Percentiles rank a stretch among this genome's conserved stretches.
phyloP scores from a whole-genome alignment of 805 yeast species.

The Candida ipomoeae region DNA sequence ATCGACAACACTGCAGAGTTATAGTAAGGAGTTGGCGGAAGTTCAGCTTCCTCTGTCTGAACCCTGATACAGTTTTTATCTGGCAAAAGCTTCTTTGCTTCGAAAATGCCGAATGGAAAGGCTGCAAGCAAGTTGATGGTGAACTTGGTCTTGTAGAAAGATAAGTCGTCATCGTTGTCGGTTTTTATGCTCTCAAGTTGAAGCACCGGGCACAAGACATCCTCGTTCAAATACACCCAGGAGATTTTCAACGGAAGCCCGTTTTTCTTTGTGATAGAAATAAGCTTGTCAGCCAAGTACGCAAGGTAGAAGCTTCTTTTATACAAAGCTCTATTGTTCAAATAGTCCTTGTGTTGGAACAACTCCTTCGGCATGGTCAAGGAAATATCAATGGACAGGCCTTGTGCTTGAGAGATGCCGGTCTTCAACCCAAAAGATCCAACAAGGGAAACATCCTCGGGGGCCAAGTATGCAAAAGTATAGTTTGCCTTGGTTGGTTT shows the following conservation, averaged over 20 bases:
- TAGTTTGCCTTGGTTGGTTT: constrained; percentile 72
- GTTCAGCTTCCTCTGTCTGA: constrained; percentile 39
- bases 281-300: constrained; percentile 63
- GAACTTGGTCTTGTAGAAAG: constrained; percentile 63
- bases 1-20: constrained; percentile 76
- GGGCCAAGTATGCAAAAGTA: constrained; percentile 63
- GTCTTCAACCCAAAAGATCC: constrained; percentile 90
- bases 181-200: constrained; percentile 54
- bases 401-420: constrained; percentile 59
- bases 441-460: constrained; percentile 70
- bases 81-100: constrained; percentile 69
- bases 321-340: constrained; percentile 85
- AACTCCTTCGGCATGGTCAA: constrained; percentile 74
- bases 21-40: constrained; percentile 82
- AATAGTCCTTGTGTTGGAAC: constrained; percentile 82
- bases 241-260: constrained; percentile 56
- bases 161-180: constrained; percentile 46
- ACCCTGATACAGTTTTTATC: constrained; percentile 80
- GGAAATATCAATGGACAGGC: constrained; percentile 71
- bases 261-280: constrained; percentile 48
- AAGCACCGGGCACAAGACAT: constrained; percentile 70
- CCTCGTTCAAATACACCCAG: constrained; percentile 72
- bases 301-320: constrained; percentile 88
- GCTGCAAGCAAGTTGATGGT: constrained; percentile 70
- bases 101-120: constrained; percentile 67